phyloP scores from a whole-genome alignment of 164 flowering plant species.

The Magnolia kwangsiensis region DNA sequence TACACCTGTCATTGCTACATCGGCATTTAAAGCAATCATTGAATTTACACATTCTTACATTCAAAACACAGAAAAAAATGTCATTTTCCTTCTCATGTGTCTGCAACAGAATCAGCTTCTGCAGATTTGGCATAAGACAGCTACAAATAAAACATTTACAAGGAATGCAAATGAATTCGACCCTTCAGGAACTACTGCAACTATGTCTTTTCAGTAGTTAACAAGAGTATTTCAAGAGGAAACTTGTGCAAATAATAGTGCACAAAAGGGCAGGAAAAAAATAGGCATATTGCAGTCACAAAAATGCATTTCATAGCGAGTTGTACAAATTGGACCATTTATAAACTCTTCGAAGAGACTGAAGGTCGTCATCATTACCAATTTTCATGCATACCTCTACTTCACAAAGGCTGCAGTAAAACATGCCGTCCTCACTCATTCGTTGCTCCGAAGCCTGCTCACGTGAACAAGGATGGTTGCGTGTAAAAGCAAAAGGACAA shows the following conservation, averaged over 20 bases:
- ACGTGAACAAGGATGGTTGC: constrained; percentile 32
- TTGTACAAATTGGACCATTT: neutral
- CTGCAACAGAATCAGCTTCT: too few species aligned
- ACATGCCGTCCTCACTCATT: constrained; percentile 94
- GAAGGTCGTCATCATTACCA: neutral
- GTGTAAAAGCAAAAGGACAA: constrained; percentile 54
- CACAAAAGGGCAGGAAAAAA: neutral
- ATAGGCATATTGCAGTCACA: neutral
- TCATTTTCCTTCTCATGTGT: too few species aligned
- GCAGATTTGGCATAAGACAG: too few species aligned
- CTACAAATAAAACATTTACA: too few species aligned
- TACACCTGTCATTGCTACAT: too few species aligned
- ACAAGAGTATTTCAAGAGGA: neutral
- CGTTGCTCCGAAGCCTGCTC: constrained; percentile 63
- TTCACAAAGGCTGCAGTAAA: constrained; percentile 93
- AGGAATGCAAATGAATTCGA: neutral
- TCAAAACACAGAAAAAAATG: neutral
- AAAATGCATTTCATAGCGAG: too few species aligned
- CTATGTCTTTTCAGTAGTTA: too few species aligned
- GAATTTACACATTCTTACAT: constrained; percentile 1
- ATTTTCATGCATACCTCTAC: constrained; percentile 66
- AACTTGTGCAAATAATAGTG: neutral
- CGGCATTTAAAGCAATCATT: neutral
- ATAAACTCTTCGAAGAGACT: neutral
- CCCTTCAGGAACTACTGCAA: neutral